Evolutionary conservation across 305 asterid genomes (phyloP).

Genomic region (Striga hermonthica): DNA sequence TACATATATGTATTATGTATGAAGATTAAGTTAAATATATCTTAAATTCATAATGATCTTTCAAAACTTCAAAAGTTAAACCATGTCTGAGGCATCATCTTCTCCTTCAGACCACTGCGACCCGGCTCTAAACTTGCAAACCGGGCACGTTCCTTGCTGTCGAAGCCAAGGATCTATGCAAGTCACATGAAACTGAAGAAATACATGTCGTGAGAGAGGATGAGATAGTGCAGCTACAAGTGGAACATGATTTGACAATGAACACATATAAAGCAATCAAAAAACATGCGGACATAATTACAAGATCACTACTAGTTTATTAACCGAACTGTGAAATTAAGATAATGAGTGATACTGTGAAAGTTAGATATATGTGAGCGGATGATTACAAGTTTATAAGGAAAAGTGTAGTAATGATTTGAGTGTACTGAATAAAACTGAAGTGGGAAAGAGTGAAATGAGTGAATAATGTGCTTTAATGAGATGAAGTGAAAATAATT

Average conservation of each 20-base stretch:
- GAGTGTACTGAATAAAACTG: too few species aligned
- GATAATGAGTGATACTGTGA: too few species aligned
- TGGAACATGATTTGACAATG: neutral
- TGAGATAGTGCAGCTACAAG: neutral
- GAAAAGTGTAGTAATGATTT: too few species aligned
- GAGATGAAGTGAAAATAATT: slow-evolving; percentile 26
- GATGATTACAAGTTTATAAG: too few species aligned
- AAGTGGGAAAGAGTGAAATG: too few species aligned
- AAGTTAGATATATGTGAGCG: too few species aligned
- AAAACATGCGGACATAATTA: neutral
- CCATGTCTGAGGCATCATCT: slow-evolving; percentile 61
- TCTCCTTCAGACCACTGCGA: slow-evolving; percentile 42
- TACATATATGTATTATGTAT: neutral
- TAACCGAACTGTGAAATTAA: too few species aligned
- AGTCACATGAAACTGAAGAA: slow-evolving; percentile 80
- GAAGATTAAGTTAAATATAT: slow-evolving; percentile 16
- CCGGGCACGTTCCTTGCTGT: slow-evolving; percentile 97
- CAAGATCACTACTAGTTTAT: too few species aligned
- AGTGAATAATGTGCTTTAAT: too few species aligned
- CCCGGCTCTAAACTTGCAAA: slow-evolving; percentile 82
- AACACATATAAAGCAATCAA: neutral
- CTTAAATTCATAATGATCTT: neutral
- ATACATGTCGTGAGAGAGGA: slow-evolving; percentile 12
- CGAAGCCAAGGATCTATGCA: slow-evolving; percentile 97
- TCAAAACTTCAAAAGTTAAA: slow-evolving; percentile 34